Base-by-base conservation (phyloP, 2,329 filamentous ascomycete genomes). In the Aspergillus proliferans region DNA sequence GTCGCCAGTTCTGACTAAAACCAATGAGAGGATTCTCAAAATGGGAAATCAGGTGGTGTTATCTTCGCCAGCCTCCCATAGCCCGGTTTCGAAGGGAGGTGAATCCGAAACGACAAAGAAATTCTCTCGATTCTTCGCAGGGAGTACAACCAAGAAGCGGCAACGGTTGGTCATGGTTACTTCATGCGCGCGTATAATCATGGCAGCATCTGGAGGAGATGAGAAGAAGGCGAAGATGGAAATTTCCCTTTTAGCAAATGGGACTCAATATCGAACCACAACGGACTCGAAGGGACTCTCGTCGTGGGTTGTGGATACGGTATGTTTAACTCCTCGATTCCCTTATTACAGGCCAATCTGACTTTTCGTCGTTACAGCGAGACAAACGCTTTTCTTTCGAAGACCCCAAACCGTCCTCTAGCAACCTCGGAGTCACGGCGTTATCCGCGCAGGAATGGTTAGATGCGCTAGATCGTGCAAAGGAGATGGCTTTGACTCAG, bases 161-260 rank as follows among this genome's bases (percentile, higher is more conserved):
- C 90, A 95, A 66, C 81, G 93, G 43, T 76, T 98, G 47, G 93
- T 98, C 6, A 91, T 98, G 84, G 83, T 98, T 47, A 98, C 93
- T 2, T 94, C 89, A 1, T 89, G 87, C 59, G 93, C 87, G 14
- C 84, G 93, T 40, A 86, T 98, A 46, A 84, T 98, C 43, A 79
- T 98, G 62, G 92, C 89, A 10, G 88, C 93, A 4, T 86, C 91
- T 21, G 91, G 92, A 6, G 93, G 92, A 0, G 93, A 95, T 55
- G 92, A 97, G 65, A 98, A 98, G 73, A 91, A 93, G 68, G 81
- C 89, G 19, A 98, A 98, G 67, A 81, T 88, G 60, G 93, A 98
- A 58, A 82, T 98, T 33, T 88, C 88, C n/a, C 76, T 98, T 22
- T 74, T 95, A 18, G 78, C 80, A 2, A 75, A 85, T 2, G 90